phyloP scores from a whole-genome alignment of 352 stramenopile species.

The Thraustotheca clavata region DNA sequence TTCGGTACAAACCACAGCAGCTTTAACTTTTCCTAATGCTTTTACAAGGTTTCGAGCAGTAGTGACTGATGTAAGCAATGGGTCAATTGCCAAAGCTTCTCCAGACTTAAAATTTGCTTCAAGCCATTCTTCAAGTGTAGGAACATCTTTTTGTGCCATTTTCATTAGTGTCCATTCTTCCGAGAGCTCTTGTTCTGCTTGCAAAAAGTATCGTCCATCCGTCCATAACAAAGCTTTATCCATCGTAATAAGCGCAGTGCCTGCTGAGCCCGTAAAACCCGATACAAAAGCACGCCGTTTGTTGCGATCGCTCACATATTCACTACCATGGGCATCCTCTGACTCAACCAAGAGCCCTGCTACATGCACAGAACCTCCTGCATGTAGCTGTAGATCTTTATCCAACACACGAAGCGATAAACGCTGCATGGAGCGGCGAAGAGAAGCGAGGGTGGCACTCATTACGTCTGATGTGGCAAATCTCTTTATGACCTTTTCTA shows the following conservation, averaged over 20 bases:
- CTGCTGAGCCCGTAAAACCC: slow-evolving; percentile 95
- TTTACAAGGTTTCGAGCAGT: slow-evolving; percentile 57
- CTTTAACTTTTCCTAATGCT: slow-evolving; percentile 53
- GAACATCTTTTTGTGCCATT: slow-evolving; percentile 84
- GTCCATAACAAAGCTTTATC: slow-evolving; percentile 95
- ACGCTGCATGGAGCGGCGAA: slow-evolving; percentile 10
- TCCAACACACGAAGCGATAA: slow-evolving; percentile 13
- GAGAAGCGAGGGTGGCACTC: slow-evolving; percentile 2
- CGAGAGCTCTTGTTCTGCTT: slow-evolving; percentile 92
- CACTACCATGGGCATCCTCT: slow-evolving; percentile 96
- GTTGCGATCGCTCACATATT: slow-evolving; percentile 96
- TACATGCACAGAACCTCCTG: slow-evolving; percentile 22
- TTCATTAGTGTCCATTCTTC: slow-evolving; percentile 95
- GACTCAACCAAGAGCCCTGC: slow-evolving; percentile 93
- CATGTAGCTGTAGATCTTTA: neutral
- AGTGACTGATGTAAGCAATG: slow-evolving; percentile 88
- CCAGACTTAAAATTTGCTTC: slow-evolving; percentile 46
- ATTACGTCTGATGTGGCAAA: no score
- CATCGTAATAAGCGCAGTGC: slow-evolving; percentile 82
- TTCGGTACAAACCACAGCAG: slow-evolving; percentile 66
- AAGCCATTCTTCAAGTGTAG: slow-evolving; percentile 84
- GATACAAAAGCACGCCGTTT: slow-evolving; percentile 93
- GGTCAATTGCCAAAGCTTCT: slow-evolving; percentile 91
- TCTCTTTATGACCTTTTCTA: no score
- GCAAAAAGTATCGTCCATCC: slow-evolving; percentile 97